Percentiles rank a stretch among this genome's conserved stretches.
phyloP scores from a whole-genome alignment of 371 early-diverging fungal species.

The Thermomucor indicae-seudaticae region DNA sequence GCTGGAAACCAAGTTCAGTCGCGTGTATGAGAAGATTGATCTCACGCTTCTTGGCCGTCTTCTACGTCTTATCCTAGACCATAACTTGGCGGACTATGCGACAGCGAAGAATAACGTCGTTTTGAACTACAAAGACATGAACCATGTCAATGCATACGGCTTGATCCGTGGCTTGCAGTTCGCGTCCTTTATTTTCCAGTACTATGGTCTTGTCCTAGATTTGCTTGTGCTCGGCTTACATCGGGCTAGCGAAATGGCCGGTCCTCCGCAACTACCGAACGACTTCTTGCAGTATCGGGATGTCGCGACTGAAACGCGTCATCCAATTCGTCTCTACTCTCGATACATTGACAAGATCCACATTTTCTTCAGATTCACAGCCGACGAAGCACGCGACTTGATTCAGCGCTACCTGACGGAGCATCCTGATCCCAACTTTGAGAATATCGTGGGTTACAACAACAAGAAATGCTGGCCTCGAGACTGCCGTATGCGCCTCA shows the following conservation, averaged over 20 bases:
- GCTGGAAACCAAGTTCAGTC: conserved; percentile 90
- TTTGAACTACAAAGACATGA: conserved; percentile 99
- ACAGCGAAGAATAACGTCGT: conserved; percentile 98
- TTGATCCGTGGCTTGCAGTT: conserved; percentile 98
- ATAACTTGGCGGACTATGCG: conserved; percentile 99
- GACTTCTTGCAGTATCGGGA: conserved; percentile 97
- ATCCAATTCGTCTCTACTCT: conserved; percentile 96
- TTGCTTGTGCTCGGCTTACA: conserved; percentile 94
- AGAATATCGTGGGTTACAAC: conserved; percentile 97
- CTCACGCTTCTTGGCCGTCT: conserved; percentile 94
- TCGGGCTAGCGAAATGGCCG: conserved; percentile 96
- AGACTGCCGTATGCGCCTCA: conserved; percentile 97
- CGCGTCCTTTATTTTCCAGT: conserved; percentile 96
- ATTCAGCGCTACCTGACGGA: conserved; percentile 96
- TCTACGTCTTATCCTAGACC: conserved; percentile 94
- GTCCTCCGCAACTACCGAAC: conserved; percentile 91
- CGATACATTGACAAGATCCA: conserved; percentile 93
- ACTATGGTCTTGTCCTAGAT: conserved; percentile 96
- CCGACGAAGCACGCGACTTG: conserved; percentile 91
- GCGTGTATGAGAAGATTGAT: conserved; percentile 97
- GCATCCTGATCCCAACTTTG: conserved; percentile 98
- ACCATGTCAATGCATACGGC: conserved; percentile 96
- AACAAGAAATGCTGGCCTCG: conserved; percentile 98
- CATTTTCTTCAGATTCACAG: conserved; percentile 92
- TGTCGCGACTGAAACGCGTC: conserved; percentile 86